A percentile compares a stretch with the other conserved stretches of the same genome.
Conservation (phyloP, 257 asterid genomes). For the Cynanchum wilfordii region DNA sequence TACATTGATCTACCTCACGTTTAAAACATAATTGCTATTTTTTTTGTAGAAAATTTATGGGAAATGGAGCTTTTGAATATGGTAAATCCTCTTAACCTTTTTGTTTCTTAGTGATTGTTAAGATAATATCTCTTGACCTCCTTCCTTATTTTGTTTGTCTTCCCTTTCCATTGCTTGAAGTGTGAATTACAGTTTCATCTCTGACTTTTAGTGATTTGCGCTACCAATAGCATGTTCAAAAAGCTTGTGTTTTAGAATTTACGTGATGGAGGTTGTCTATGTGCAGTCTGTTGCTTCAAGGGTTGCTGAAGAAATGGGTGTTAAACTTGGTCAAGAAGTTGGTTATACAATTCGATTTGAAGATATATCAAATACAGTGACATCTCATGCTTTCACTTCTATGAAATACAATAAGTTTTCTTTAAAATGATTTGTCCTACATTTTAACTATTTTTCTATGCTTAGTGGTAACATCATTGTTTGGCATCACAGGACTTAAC, state of each 20-base stretch:
- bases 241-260: constrained; percentile 7
- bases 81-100: background rate
- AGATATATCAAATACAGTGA: constrained; percentile 71
- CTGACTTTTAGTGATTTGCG: background rate
- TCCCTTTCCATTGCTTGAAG: background rate
- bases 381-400: constrained; percentile 14
- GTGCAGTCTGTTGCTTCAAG: constrained; percentile 77
- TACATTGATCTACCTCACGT: background rate
- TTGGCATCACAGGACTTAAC: constrained; percentile 64
- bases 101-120: background rate
- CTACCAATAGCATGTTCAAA: background rate
- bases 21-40: background rate
- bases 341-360: constrained; percentile 97
- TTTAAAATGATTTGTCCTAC: background rate
- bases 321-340: constrained; percentile 86
- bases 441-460: constrained; percentile 2
- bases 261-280: constrained; percentile 13
- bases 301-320: constrained; percentile 95
- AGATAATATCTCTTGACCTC: background rate
- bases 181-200: background rate
- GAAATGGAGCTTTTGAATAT: background rate
- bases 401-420: background rate
- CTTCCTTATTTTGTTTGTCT: background rate
- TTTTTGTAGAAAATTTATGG: background rate
- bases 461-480: constrained; percentile 19